These are phyloP conservation scores for Diaporthe caulivora DNA, from an alignment of 2,329 filamentous ascomycete genomes.

Conservation along the genomic window DNA sequence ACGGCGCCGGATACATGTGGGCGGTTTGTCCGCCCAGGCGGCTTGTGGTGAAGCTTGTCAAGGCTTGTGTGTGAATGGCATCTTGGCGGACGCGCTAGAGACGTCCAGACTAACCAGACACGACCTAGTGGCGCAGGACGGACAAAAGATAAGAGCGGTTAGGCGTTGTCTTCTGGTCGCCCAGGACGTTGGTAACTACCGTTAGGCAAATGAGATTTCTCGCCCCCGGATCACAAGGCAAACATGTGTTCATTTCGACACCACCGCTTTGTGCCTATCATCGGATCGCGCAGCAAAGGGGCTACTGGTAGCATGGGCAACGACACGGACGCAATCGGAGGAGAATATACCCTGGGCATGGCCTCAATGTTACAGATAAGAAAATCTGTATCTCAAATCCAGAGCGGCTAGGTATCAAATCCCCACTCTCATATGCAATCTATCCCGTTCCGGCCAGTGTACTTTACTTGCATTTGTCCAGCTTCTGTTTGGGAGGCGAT, in stretches of 20 bases:
- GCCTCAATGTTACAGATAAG: conserved; percentile 1
- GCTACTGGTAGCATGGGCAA: too few relatives aligned
- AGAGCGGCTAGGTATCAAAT: not conserved
- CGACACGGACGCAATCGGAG: too few relatives aligned
- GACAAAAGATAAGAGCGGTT: not conserved
- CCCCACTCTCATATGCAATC: not conserved
- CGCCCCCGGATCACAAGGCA: not conserved
- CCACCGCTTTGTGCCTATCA: not conserved
- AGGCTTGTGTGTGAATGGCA: conserved; percentile 24
- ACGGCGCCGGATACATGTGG: conserved; percentile 1
- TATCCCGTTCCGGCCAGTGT: too few relatives aligned
- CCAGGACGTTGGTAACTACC: not conserved
- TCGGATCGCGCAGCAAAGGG: not conserved
- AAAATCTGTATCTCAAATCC: not conserved
- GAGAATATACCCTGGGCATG: not conserved
- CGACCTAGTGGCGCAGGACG: not conserved
- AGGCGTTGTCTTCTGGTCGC: not conserved
- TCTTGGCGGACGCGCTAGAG: conserved; percentile 21
- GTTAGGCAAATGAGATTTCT: not conserved
- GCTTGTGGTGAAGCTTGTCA: conserved; percentile 13
- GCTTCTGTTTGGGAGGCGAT: too few relatives aligned
- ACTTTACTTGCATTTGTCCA: too few relatives aligned
- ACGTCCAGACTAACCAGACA: conserved; percentile 3
- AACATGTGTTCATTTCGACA: not conserved
- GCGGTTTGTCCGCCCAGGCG: not conserved